phyloP scores from a whole-genome alignment of 306 rosid genomes.

The Vigna reflexopilosa region DNA sequence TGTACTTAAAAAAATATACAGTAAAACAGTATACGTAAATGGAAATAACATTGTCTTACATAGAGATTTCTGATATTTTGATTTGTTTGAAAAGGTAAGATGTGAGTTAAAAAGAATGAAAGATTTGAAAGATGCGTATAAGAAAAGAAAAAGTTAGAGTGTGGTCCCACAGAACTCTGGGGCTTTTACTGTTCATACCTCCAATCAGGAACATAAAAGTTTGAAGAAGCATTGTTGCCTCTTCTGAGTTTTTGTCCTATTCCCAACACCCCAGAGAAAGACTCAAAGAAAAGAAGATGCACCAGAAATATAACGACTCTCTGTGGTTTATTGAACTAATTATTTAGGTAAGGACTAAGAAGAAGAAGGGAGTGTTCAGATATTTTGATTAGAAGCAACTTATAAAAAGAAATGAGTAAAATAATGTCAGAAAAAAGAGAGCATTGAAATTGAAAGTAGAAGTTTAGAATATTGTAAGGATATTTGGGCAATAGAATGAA shows the following conservation, averaged over 20 bases:
- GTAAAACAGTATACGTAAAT: too few relatives aligned
- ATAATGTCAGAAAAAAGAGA: too few relatives aligned
- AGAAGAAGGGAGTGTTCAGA: too few relatives aligned
- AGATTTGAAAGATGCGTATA: not conserved
- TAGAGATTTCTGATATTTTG: not conserved
- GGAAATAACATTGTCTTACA: too few relatives aligned
- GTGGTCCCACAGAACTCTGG: conserved; percentile 22
- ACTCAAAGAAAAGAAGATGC: not conserved
- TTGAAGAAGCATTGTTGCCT: conserved; percentile 1
- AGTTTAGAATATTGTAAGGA: conserved; percentile 1
- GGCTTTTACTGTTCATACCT: not conserved
- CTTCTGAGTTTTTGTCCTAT: not conserved
- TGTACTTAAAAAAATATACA: too few relatives aligned
- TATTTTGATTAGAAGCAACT: too few relatives aligned
- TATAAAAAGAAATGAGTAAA: too few relatives aligned
- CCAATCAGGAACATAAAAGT: not conserved
- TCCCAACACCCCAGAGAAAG: not conserved
- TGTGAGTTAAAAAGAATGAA: not conserved
- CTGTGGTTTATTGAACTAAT: not conserved
- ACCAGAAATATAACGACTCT: too few relatives aligned
- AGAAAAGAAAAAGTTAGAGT: not conserved
- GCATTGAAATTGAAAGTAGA: too few relatives aligned
- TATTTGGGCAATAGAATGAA: conserved; percentile 23
- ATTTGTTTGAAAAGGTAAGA: not conserved
- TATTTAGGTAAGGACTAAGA: not conserved